Evolutionary conservation across 31 red algal species (phyloP).

Genomic region (Porphyra umbilicalis): DNA sequence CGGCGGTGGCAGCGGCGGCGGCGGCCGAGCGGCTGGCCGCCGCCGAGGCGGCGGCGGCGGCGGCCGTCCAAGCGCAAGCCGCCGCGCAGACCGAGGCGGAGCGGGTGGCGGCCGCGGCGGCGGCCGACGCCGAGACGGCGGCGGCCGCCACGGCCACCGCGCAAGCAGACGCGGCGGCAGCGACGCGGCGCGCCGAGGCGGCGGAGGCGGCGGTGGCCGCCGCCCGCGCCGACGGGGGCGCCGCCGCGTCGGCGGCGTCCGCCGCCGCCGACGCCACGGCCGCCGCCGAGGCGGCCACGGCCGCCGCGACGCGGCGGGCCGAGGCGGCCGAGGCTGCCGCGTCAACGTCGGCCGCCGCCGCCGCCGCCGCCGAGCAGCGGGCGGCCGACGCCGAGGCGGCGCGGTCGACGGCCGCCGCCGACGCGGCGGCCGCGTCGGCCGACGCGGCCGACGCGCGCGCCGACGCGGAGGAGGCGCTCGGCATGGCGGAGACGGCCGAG

Average conservation of each 20-base stretch:
- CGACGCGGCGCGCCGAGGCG: neutral
- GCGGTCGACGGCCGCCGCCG: neutral
- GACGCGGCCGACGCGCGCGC: neutral
- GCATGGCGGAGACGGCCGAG: neutral
- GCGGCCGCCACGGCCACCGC: neutral
- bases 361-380: neutral
- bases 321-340: neutral
- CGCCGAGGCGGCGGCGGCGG: neutral
- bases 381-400: neutral
- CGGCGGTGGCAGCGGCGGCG: neutral
- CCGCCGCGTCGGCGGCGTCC: neutral
- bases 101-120: neutral
- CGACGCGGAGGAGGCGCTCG: neutral
- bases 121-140: neutral
- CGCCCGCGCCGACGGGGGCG: neutral
- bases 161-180: neutral
- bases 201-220: neutral
- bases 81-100: neutral
- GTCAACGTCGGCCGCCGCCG: neutral
- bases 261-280: neutral
- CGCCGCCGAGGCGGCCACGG: neutral
- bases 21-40: neutral
- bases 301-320: neutral
- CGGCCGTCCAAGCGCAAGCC: neutral
- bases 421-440: neutral